Percentiles rank a stretch among this genome's conserved stretches.
These are phyloP conservation scores for Backusella tarrabulga DNA, from an alignment of 192 early-diverging fungal species.

Conservation along the genomic window DNA sequence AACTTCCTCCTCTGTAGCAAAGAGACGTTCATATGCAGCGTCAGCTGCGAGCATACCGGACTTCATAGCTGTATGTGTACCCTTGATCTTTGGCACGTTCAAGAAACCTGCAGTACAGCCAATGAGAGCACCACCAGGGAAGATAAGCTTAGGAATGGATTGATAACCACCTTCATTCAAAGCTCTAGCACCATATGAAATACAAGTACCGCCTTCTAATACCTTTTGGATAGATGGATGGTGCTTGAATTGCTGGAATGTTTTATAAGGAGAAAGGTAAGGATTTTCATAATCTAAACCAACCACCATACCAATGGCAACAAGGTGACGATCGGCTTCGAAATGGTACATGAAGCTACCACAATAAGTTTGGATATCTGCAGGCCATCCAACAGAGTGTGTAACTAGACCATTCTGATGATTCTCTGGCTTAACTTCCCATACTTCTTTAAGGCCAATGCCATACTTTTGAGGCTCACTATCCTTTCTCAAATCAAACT, in stretches of 20 bases:
- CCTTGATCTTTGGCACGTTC: constrained; percentile 99
- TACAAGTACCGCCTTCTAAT: constrained; percentile 86
- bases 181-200: constrained; percentile 96
- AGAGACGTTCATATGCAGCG: constrained; percentile 64
- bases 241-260: constrained; percentile 92
- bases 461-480: constrained; percentile 91
- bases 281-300: constrained; percentile 96
- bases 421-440: constrained; percentile 89
- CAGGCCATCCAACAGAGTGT: constrained; percentile 92
- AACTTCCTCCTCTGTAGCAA: constrained; percentile 39
- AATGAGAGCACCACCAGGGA: constrained; percentile 94
- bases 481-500: constrained; percentile 89
- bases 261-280: constrained; percentile 92
- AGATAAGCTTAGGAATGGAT: constrained; percentile 91
- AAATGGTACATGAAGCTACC: constrained; percentile 97
- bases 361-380: constrained; percentile 89
- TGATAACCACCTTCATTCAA: constrained; percentile 95
- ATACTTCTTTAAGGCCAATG: constrained; percentile 96
- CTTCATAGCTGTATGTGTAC: constrained; percentile 99
- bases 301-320: constrained; percentile 86
- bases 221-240: constrained; percentile 83
- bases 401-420: constrained; percentile 79
- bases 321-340: constrained; percentile 73
- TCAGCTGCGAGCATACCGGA: constrained; percentile 96
- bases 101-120: constrained; percentile 96